Evolutionary conservation across 2,329 filamentous ascomycete genomes (phyloP).

Genomic region (Ophiostoma perfectum): DNA sequence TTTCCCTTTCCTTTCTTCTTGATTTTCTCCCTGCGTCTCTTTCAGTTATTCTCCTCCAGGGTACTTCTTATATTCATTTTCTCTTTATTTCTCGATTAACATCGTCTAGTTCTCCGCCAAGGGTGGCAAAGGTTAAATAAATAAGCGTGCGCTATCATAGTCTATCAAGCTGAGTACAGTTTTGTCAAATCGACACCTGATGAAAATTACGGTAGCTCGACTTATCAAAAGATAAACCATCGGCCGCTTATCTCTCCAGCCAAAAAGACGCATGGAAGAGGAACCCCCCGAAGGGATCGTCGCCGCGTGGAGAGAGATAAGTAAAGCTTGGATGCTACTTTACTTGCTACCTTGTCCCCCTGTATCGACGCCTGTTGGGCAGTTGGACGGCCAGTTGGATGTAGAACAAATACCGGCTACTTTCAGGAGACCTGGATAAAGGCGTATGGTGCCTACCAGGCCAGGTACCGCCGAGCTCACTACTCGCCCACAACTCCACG

Average conservation of each 20-base stretch:
- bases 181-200: conserved; percentile 14
- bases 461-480: conserved; percentile 2
- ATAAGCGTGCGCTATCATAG: background rate
- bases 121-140: conserved; percentile 6
- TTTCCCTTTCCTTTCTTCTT: background rate
- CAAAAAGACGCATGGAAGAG: no score
- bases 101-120: background rate
- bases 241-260: background rate
- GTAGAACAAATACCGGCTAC: no score
- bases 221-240: background rate
- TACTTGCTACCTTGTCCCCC: background rate
- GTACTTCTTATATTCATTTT: background rate
- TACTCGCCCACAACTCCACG: background rate
- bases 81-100: background rate
- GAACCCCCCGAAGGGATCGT: background rate
- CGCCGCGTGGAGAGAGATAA: conserved; percentile 7
- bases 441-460: background rate
- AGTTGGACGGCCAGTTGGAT: background rate
- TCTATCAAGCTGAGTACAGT: background rate
- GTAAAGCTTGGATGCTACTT: background rate
- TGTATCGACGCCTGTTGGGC: background rate
- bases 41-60: no score
- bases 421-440: background rate
- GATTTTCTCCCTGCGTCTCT: no score
- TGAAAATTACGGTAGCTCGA: conserved; percentile 4